A percentile compares a stretch with the other conserved stretches of the same genome.
phyloP scores from a whole-genome alignment of 208 protist genomes.

The Tetramitus jugosus region DNA sequence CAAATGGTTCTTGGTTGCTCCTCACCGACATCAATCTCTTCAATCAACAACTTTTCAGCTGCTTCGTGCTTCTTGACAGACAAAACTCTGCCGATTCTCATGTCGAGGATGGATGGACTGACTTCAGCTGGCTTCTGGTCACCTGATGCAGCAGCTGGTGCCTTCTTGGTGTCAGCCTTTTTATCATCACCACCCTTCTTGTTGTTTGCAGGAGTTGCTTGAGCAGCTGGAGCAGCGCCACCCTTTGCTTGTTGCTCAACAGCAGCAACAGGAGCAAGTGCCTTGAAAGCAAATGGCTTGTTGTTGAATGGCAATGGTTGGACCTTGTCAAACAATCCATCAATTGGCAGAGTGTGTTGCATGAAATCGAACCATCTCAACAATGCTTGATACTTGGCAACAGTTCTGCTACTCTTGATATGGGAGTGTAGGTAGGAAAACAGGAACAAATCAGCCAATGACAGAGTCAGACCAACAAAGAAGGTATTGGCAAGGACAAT shows the following conservation, averaged over 20 bases:
- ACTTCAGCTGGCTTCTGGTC: background rate
- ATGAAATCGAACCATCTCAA: too few relatives aligned
- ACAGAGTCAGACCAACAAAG: too few relatives aligned
- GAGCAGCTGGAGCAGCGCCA: background rate
- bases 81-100: slow-evolving; percentile 71
- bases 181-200: slow-evolving; percentile 5
- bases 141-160: slow-evolving; percentile 11
- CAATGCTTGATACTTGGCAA: too few relatives aligned
- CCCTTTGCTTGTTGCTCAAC: background rate
- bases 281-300: background rate
- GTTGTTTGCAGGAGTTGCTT: background rate
- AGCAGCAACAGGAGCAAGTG: slow-evolving; percentile 1
- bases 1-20: slow-evolving; percentile 73
- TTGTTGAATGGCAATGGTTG: background rate
- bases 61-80: slow-evolving; percentile 71
- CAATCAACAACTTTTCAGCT: slow-evolving; percentile 73
- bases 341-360: too few relatives aligned
- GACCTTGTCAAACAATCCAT: background rate
- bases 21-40: slow-evolving; percentile 81
- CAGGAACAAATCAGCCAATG: too few relatives aligned
- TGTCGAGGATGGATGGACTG: slow-evolving; percentile 31
- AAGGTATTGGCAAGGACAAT: too few relatives aligned
- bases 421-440: too few relatives aligned
- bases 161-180: slow-evolving; percentile 30
- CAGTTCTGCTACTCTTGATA: too few relatives aligned